phyloP scores from a whole-genome alignment of 805 yeast genomes.

The Candida sonorensis region DNA sequence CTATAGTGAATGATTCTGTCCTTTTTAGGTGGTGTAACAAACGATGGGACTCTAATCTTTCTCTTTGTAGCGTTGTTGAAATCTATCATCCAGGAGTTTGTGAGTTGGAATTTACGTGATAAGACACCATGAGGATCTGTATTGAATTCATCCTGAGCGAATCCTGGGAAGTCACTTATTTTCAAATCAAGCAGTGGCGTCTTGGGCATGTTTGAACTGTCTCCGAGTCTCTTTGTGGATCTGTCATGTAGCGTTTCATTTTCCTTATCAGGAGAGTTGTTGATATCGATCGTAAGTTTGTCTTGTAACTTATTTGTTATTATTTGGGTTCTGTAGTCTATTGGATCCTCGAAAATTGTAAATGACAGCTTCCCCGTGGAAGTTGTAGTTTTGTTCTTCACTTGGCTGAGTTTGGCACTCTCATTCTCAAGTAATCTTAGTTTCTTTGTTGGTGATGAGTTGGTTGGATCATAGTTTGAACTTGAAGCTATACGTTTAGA shows the following conservation, averaged over 20 bases:
- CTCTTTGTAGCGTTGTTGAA: background rate
- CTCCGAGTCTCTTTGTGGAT: too few species aligned
- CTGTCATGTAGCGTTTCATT: background rate
- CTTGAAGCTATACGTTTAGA: too few species aligned
- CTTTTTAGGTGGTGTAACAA: constrained; percentile 17
- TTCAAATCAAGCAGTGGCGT: constrained; percentile 8
- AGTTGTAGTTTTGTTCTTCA: too few species aligned
- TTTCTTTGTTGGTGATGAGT: too few species aligned
- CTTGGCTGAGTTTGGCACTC: too few species aligned
- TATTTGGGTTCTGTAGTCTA: constrained; percentile 9
- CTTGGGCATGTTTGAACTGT: too few species aligned
- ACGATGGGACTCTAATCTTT: constrained; percentile 12
- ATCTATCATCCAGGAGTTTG: constrained; percentile 12
- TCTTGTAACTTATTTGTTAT: too few species aligned
- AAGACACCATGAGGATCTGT: constrained; percentile 9
- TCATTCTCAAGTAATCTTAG: background rate
- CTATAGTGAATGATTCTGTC: constrained; percentile 9
- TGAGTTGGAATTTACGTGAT: constrained; percentile 14
- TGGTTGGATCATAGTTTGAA: too few species aligned
- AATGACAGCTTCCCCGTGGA: too few species aligned
- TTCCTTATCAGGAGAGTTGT: background rate
- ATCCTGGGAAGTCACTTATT: constrained; percentile 15
- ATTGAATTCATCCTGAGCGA: too few species aligned
- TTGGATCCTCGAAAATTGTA: constrained; percentile 15
- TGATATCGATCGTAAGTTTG: background rate